These are phyloP conservation scores for Leptodermis oblonga DNA, from an alignment of 257 asterid genomes.

Conservation along the genomic window DNA sequence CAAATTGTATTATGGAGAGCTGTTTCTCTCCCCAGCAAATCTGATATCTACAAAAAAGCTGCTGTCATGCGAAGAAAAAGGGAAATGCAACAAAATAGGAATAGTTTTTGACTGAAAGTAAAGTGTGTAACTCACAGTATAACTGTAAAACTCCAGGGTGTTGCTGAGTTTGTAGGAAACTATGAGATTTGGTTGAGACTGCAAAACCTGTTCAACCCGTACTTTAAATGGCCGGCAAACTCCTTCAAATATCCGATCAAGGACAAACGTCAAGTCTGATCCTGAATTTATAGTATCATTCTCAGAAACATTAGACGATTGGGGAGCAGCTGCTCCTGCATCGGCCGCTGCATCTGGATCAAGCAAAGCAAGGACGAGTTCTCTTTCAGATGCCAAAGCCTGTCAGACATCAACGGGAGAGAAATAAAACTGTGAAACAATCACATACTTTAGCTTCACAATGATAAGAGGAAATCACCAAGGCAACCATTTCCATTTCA, in stretches of 20 bases:
- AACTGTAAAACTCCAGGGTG: constrained; percentile 94
- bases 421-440: constrained; percentile 16
- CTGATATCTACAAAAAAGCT: constrained; percentile 58
- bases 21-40: constrained; percentile 88
- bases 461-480: not conserved
- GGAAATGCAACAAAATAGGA: constrained; percentile 9
- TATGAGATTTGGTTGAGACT: constrained; percentile 90
- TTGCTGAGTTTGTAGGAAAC: constrained; percentile 82
- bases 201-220: constrained; percentile 97
- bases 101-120: constrained; percentile 7
- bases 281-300: constrained; percentile 61
- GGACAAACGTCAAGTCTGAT: constrained; percentile 81
- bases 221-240: constrained; percentile 98
- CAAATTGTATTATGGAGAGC: constrained; percentile 83
- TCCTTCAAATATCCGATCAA: constrained; percentile 96
- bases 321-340: constrained; percentile 63
- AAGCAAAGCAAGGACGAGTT: constrained; percentile 88
- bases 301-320: constrained; percentile 45
- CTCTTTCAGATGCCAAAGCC: constrained; percentile 99
- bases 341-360: constrained; percentile 77
- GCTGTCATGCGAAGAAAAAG: constrained; percentile 15
- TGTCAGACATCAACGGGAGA: constrained; percentile 28
- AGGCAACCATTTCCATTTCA: not conserved
- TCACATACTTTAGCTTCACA: constrained; percentile 1
- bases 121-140: constrained; percentile 61